Evolutionary conservation across 108 stramenopile genomes (phyloP), one percentile per base, ranked within the genome.

Genomic region (Cyclotella baltica): DNA sequence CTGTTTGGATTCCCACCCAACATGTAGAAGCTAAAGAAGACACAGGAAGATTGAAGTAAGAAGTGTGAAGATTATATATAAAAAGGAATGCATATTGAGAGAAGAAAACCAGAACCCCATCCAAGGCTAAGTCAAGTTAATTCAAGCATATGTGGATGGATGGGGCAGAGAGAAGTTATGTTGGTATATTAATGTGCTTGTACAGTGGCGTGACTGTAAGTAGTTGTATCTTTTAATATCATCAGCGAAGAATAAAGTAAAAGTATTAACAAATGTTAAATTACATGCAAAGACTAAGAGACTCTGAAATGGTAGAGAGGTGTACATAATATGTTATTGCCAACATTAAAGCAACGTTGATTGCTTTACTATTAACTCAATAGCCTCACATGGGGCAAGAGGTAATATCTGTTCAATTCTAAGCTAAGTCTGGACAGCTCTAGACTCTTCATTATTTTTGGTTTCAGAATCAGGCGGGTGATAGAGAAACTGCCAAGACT

Each of bases 201-300:
- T 61, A 61, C 59, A 61, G 59, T 61, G 59, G 59, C 59, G 59
- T 61, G 30, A 23, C 55, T 55, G 55, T 55, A 55, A 55, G 55
- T 34, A 34, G 59, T 61, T 61, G 59, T 61, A 61, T 61, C 15
- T 1, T 34, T 16, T 34, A 61, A 61, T 61, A 61, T 15, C 3
- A 33, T 33, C 30, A 33, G 22, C n/a, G 25, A 56, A 22, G 25
- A 25, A 27, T 25, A 56, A 56, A 56, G 25, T 4, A 56, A 13
- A 11, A 43, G 13, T 11, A 43, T 43, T 55, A 55, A n/a, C n/a
- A 11, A 62, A 62, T 36, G 34, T 62, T 37, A 62, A 34, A 35
- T 62, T 22, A 62, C 31, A 13, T 22, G 2, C 25, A 57, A 13
- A 15, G 28, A 18, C 18, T 1, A n/a, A 48, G 1, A n/a, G 2